Conservation (phyloP, 1,284 basidiomycete species). For the Apiotrichum laibachii region DNA sequence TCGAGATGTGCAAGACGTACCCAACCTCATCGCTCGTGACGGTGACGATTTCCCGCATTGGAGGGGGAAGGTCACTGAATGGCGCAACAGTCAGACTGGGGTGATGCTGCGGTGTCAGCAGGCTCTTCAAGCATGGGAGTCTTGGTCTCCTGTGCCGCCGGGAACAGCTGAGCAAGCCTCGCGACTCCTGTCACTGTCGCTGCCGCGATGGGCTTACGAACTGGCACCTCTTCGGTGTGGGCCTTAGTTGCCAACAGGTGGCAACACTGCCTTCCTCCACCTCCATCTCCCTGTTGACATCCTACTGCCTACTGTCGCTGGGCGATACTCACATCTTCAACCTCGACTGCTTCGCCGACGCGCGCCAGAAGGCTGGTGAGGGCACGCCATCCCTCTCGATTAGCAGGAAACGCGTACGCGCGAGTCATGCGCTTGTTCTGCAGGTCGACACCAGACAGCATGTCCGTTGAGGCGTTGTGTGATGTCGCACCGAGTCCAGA, state of each 20-base stretch:
- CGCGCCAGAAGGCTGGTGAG: constrained; percentile 14
- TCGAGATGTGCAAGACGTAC: constrained; percentile 38
- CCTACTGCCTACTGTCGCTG: background rate
- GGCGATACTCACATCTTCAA: constrained; percentile 33
- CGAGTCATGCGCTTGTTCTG: constrained; percentile 34
- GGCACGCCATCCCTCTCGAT: constrained; percentile 35
- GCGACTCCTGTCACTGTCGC: no score
- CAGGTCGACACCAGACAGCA: constrained; percentile 25
- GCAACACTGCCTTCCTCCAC: background rate
- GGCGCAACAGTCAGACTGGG: constrained; percentile 34
- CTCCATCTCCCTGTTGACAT: background rate
- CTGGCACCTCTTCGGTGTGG: no score
- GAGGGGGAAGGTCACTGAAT: constrained; percentile 23
- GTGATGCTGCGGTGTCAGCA: constrained; percentile 35
- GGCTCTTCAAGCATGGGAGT: background rate
- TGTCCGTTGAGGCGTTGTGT: constrained; percentile 1
- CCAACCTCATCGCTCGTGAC: constrained; percentile 5
- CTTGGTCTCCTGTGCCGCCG: no score
- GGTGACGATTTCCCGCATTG: background rate
- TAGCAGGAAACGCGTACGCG: constrained; percentile 29
- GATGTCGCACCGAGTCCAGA: background rate
- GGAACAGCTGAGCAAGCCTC: no score
- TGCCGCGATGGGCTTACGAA: no score
- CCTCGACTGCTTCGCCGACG: constrained; percentile 24
- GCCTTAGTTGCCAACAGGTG: no score